Base-by-base conservation (phyloP, 1,139 yeast genomes). In the Cylindricascospora bacillispora region DNA sequence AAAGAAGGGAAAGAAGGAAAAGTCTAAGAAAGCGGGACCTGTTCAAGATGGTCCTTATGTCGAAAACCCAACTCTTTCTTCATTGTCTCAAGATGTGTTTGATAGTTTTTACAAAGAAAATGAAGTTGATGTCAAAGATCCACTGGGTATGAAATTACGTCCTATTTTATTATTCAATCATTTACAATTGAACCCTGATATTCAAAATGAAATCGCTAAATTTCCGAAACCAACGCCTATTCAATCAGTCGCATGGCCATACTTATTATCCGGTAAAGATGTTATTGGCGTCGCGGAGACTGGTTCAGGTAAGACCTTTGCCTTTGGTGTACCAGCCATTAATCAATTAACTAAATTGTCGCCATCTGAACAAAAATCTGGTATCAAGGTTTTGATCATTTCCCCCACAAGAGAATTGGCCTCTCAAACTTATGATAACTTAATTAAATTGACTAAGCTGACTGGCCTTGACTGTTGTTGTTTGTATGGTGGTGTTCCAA, bases 371-470 rank as follows among this genome's bases (percentile, higher is more conserved):
- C 41, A 42, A 7, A 59, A 62, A 28, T 57, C 59, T 25, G 81
- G 80, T 12, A 65, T 81, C 35, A 72, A 73, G 45, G 93, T 85
- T 4, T 66, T 92, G 38, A 83, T 81, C 38, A 76, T 89, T 32
- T 85, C 97, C 2, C 99, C 99, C 35, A 89, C 99, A 10, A 77
- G 99, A 64, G 99, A 89, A 59, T 67, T 89, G 50, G 97, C 98
- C 1, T 71, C 89, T 43, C 99, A 89, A 60, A 89, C 78, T 40
- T 79, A 75, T 53, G 95, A 86, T 52, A 85, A 83, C 56, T 64
- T 86, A 57, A 70, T 69, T 36, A 67, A 65, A 25, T 66, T 83
- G 43, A 74, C 92, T 17, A 65, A 65, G 25, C 67, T 65, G 26
- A 71, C 75, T 32, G 68, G 70, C 10, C 54, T 85, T 35, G 63